Conservation (phyloP, 306 rosid genomes). For the Trifolium dubium region DNA sequence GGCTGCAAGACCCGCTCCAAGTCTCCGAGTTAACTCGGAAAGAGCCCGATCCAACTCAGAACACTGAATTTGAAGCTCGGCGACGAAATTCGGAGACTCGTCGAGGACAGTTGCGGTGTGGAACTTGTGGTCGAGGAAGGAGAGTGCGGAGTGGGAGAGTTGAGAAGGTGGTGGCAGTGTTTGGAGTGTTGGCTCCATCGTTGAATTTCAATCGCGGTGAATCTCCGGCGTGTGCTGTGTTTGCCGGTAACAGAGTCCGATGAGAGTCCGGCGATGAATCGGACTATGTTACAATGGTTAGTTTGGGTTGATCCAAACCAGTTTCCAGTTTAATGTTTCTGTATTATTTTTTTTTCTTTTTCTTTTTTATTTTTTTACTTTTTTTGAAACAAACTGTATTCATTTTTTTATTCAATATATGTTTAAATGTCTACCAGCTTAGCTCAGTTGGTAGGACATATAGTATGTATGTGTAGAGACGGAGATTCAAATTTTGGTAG, state of each 20-base stretch:
- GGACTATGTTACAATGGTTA: too few species aligned
- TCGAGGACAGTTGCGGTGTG: conserved; percentile 42
- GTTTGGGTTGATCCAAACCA: too few species aligned
- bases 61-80: conserved; percentile 70
- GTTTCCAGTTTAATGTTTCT: too few species aligned
- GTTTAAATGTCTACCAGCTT: too few species aligned
- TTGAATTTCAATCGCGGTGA: neutral
- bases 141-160: conserved; percentile 61
- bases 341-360: too few species aligned
- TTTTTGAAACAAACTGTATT: too few species aligned
- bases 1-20: conserved; percentile 57
- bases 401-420: too few species aligned
- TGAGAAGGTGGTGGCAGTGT: conserved; percentile 58
- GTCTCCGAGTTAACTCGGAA: conserved; percentile 60
- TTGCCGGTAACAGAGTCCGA: conserved; percentile 34
- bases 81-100: conserved; percentile 53
- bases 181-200: conserved; percentile 54
- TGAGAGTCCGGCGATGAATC: conserved; percentile 5
- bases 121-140: conserved; percentile 63
- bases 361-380: too few species aligned
- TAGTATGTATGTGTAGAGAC: too few species aligned
- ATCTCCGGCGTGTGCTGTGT: conserved; percentile 35
- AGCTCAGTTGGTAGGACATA: too few species aligned
- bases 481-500: too few species aligned
- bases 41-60: conserved; percentile 65